Percentiles rank a stretch among this genome's conserved stretches.
These are phyloP conservation scores for Sclerotinia subarctica DNA, from an alignment of 2,329 filamentous ascomycete genomes.

Conservation along the genomic window DNA sequence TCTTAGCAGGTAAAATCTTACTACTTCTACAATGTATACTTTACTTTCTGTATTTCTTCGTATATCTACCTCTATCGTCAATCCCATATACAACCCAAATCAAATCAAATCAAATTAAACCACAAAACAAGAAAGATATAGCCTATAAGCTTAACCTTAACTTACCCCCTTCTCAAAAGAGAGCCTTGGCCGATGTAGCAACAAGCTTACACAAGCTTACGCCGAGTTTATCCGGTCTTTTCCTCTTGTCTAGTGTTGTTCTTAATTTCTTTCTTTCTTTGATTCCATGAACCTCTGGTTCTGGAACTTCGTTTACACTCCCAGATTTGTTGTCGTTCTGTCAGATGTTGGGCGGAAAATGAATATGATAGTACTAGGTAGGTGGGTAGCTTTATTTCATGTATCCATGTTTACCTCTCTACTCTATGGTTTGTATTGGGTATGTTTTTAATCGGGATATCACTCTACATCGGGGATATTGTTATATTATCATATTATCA, in stretches of 20 bases:
- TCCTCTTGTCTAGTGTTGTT: too few relatives aligned
- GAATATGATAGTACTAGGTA: background rate
- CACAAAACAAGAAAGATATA: background rate
- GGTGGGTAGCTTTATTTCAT: too few relatives aligned
- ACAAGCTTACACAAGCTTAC: constrained; percentile 12
- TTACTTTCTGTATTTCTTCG: background rate
- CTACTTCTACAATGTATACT: too few relatives aligned
- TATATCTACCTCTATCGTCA: too few relatives aligned
- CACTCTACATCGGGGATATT: background rate
- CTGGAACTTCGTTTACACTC: background rate
- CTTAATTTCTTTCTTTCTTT: background rate
- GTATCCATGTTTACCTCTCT: too few relatives aligned
- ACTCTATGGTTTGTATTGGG: too few relatives aligned
- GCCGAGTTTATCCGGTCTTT: background rate
- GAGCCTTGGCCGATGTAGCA: background rate
- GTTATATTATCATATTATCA: too few relatives aligned
- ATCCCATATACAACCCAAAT: too few relatives aligned
- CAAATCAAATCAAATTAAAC: background rate
- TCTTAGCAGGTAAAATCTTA: too few relatives aligned
- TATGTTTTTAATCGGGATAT: background rate
- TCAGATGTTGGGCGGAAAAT: background rate
- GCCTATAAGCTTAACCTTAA: too few relatives aligned
- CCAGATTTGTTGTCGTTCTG: background rate
- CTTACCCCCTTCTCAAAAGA: background rate
- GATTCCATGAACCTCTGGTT: background rate